phyloP scores from a whole-genome alignment of 2,329 filamentous ascomycete species.

The Scedosporium minutisporum region DNA sequence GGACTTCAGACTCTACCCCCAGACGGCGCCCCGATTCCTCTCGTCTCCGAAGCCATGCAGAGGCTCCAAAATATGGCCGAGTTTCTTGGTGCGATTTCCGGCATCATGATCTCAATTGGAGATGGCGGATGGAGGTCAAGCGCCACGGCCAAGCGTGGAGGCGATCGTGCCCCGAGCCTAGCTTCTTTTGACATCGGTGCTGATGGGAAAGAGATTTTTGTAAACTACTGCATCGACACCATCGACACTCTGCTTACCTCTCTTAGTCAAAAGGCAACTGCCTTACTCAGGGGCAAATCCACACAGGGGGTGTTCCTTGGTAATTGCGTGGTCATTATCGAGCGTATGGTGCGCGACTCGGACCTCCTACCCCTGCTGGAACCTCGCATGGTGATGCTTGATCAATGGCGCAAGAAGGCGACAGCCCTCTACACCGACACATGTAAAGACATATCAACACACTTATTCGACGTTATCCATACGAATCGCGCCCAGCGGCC shows the following conservation, averaged over 20 bases:
- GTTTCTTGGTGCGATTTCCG: conserved; percentile 76
- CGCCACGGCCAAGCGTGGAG: conserved; percentile 20
- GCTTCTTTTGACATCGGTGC: conserved; percentile 79
- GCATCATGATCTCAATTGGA: conserved; percentile 83
- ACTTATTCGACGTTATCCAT: conserved; percentile 85
- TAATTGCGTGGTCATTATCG: conserved; percentile 76
- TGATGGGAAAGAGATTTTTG: conserved; percentile 79
- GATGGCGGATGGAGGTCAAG: conserved; percentile 77
- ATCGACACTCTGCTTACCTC: conserved; percentile 70
- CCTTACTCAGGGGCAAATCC: conserved; percentile 66
- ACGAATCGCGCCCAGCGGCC: conserved; percentile 69
- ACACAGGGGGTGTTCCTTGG: conserved; percentile 81
- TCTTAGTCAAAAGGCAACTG: conserved; percentile 64
- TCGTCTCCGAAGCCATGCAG: conserved; percentile 78
- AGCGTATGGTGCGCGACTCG: conserved; percentile 73
- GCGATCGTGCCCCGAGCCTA: conserved; percentile 54
- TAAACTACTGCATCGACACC: conserved; percentile 81
- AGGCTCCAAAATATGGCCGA: conserved; percentile 78
- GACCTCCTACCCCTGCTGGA: conserved; percentile 67
- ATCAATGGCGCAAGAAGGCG: conserved; percentile 81
- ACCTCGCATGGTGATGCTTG: conserved; percentile 56
- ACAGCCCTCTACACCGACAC: conserved; percentile 72
- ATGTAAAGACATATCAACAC: conserved; percentile 78
- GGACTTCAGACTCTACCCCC: conserved; percentile 58
- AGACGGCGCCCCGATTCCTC: conserved; percentile 68